Percentiles rank a stretch among this genome's conserved stretches.
Conservation (phyloP, 495 filamentous ascomycete genomes). For the Penicillium odoratum region DNA sequence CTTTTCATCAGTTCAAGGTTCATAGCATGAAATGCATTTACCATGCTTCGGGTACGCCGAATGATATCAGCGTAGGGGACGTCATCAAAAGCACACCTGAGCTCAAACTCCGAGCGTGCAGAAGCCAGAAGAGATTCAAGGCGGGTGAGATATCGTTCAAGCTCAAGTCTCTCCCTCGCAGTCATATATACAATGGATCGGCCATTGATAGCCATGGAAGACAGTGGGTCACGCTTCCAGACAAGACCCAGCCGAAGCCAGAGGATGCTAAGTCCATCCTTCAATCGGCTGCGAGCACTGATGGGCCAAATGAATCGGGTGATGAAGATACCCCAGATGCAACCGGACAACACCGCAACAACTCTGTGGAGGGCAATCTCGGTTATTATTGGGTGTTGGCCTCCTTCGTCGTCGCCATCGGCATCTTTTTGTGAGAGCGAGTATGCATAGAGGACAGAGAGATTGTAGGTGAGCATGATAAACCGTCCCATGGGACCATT, state of each 20-base stretch:
- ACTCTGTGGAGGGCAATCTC: conserved; percentile 92
- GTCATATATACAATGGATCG: conserved; percentile 69
- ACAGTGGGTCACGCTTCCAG: conserved; percentile 93
- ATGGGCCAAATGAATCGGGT: conserved; percentile 92
- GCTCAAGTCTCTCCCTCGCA: conserved; percentile 72
- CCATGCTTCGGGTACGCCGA: conserved; percentile 73
- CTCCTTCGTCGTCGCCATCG: conserved; percentile 74
- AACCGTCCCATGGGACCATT: conserved; percentile 92
- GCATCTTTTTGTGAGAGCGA: conserved; percentile 76
- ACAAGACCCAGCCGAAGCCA: conserved; percentile 95
- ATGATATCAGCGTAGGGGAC: conserved; percentile 69
- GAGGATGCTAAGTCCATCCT: conserved; percentile 78
- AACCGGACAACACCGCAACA: conserved; percentile 81
- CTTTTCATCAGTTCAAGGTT: conserved; percentile 87
- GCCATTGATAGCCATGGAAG: conserved; percentile 58
- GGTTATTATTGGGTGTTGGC: conserved; percentile 74
- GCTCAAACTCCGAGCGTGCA: conserved; percentile 77
- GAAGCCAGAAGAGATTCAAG: conserved; percentile 73
- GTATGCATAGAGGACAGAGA: conserved; percentile 94
- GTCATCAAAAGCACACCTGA: conserved; percentile 80
- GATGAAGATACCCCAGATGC: conserved; percentile 89
- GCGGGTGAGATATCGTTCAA: conserved; percentile 60
- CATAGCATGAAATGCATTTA: conserved; percentile 94
- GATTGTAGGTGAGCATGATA: conserved; percentile 91
- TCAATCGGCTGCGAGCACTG: conserved; percentile 79